phyloP scores from a whole-genome alignment of 495 filamentous ascomycete genomes.

The Apiosordaria backusii region DNA sequence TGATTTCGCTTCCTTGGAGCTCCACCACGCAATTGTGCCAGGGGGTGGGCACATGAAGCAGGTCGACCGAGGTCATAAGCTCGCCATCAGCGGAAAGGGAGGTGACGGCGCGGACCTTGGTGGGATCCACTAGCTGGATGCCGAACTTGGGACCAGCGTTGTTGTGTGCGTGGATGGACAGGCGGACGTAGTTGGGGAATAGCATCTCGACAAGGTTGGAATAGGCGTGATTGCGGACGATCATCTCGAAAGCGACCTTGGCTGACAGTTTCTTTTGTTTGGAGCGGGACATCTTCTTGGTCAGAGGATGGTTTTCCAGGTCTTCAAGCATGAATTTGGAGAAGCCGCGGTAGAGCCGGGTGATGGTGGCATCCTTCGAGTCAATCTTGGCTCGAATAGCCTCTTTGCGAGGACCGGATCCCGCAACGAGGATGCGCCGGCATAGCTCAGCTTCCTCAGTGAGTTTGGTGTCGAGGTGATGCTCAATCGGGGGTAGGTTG shows the following conservation, averaged over 20 bases:
- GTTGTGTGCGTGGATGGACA: conserved; percentile 24
- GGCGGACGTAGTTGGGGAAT: conserved; percentile 11
- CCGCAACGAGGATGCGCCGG: conserved; percentile 36
- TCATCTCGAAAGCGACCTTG: conserved; percentile 24
- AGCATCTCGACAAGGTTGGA: conserved; percentile 15
- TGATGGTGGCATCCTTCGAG: conserved; percentile 29
- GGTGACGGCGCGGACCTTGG: conserved; percentile 13
- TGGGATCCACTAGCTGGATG: conserved; percentile 20
- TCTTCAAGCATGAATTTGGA: conserved; percentile 49
- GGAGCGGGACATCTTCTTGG: conserved; percentile 19
- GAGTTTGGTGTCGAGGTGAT: conserved; percentile 30
- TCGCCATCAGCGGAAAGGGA: conserved; percentile 16
- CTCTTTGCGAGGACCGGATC: conserved; percentile 27
- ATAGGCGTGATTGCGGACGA: conserved; percentile 23
- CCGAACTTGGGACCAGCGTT: conserved; percentile 23
- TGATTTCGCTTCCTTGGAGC: conserved; percentile 13
- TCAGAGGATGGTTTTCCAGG: conserved; percentile 31
- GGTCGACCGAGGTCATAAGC: conserved; percentile 20
- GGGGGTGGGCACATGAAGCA: conserved; percentile 22
- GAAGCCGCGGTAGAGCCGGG: conserved; percentile 44
- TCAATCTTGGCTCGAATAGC: conserved; percentile 36
- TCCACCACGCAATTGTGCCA: conserved; percentile 22
- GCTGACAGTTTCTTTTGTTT: conserved; percentile 22
- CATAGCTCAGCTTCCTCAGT: conserved; percentile 37
- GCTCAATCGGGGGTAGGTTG: conserved; percentile 23